Evolutionary conservation across 495 filamentous ascomycete species (phyloP).

Genomic region (Podospora comata): DNA sequence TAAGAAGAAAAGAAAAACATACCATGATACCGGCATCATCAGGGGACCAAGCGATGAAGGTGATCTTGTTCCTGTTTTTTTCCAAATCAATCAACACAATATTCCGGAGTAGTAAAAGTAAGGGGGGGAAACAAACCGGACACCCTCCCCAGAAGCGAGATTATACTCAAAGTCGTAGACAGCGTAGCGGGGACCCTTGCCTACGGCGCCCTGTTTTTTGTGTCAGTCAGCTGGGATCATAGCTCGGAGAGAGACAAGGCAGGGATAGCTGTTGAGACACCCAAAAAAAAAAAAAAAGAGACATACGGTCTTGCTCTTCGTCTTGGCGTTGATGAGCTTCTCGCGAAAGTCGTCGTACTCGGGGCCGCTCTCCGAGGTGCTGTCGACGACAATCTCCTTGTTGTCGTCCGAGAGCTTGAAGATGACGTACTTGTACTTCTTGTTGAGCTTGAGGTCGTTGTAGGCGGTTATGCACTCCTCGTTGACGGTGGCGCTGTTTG

Average conservation of each 20-base stretch:
- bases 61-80: constrained; percentile 78
- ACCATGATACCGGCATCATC: constrained; percentile 79
- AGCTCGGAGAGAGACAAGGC: not conserved
- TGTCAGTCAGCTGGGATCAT: constrained; percentile 4
- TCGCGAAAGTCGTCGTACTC: constrained; percentile 76
- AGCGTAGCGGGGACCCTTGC: constrained; percentile 84
- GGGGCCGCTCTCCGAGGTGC: constrained; percentile 51
- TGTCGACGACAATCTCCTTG: constrained; percentile 82
- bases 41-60: constrained; percentile 92
- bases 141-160: constrained; percentile 74
- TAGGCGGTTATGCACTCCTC: constrained; percentile 78
- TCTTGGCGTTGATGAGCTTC: constrained; percentile 66
- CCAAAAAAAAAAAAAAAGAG: not conserved
- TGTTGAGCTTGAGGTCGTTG: constrained; percentile 88
- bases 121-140: constrained; percentile 52
- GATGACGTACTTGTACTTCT: constrained; percentile 90
- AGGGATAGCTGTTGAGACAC: not conserved
- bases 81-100: constrained; percentile 14
- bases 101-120: not conserved
- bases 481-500: constrained; percentile 67
- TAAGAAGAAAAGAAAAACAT: constrained; percentile 18
- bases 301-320: constrained; percentile 44
- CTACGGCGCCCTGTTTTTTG: constrained; percentile 50
- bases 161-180: constrained; percentile 89
- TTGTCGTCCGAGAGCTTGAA: constrained; percentile 94